Base-by-base conservation (phyloP, 768 basidiomycete species). In the Strobilomyces echinocephalus region DNA sequence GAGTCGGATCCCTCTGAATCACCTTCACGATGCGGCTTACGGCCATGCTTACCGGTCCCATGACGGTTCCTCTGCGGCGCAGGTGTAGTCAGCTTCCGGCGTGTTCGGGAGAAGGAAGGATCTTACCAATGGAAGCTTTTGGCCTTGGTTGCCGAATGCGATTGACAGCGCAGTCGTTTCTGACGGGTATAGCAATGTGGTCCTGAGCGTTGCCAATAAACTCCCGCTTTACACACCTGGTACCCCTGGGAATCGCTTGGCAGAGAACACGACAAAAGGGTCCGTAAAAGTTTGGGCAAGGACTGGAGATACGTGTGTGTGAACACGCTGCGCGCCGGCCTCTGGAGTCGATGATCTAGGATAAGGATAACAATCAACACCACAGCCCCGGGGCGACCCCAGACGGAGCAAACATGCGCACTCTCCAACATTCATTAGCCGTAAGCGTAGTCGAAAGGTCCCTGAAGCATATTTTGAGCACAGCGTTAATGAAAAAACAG, bases 201-300 rank as follows among this genome's bases (percentile, higher is more conserved):
- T 60, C 49, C 56, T 18, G 47, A 16, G 51, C 20, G 45, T 46
- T 24, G n/a, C 28, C 8, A 48, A 59, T 51, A 60, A 55, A 58
- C 35, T 10, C 54, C 54, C 2, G 55, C 16, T 57, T 52, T 67
- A 65, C 69, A 66, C 59, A 91, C 91, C 89, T 73, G 91, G 88
- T 40, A 97, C 94, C 46, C 94, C 94, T 46, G 91, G 92, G 74
- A 95, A 97, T 46, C 88, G 83, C 74, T 97, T 97, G 34, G 94
- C 94, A 2, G 91, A 92, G 71, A 76, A 94, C 1, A 97, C 94
- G 11, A 82, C 80, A 64, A 97, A 95, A 26, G 84, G 78, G 26
- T 91, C 84, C 39, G 90, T 88, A 68, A 87, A 91, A 2, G 84
- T 81, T 66, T 92, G 85, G 8, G 94, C 91, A 21, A 95, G 79